Conservation (phyloP, 2,329 filamentous ascomycete species). For the Arachnomyces sp. region DNA sequence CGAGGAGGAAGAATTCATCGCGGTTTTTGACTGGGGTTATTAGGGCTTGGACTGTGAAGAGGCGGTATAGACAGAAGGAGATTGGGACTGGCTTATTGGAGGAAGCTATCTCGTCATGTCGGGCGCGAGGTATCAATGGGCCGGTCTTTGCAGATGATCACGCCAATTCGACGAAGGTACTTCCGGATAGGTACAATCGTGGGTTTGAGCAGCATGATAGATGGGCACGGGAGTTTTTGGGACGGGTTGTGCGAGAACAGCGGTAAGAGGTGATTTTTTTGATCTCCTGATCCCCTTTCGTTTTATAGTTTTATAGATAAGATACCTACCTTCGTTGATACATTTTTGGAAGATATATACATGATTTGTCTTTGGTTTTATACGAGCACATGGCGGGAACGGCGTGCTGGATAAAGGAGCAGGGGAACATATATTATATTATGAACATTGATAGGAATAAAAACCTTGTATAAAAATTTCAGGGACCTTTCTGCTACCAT, state of each 20-base stretch:
- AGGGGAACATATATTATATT: constrained; percentile 21
- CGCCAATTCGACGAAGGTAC: constrained; percentile 61
- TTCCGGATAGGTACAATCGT: constrained; percentile 57
- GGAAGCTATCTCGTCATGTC: constrained; percentile 62
- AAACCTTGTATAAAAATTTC: too few species aligned
- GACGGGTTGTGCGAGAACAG: constrained; percentile 19
- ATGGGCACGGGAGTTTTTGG: constrained; percentile 41
- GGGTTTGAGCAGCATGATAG: constrained; percentile 54
- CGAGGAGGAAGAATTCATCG: too few species aligned
- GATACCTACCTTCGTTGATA: too few species aligned
- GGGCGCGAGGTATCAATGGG: constrained; percentile 60
- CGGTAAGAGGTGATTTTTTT: constrained; percentile 2
- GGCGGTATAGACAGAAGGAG: constrained; percentile 62
- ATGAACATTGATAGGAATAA: too few species aligned
- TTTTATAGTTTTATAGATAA: neutral
- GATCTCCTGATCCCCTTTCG: neutral
- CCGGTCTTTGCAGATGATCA: constrained; percentile 68
- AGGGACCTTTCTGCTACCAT: too few species aligned
- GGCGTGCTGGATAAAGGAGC: constrained; percentile 10
- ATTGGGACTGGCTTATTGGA: constrained; percentile 66
- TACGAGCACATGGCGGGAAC: neutral
- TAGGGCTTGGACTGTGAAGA: constrained; percentile 71
- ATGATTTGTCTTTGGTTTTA: constrained; percentile 6
- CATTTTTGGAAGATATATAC: neutral
- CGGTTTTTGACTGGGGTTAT: constrained; percentile 43